phyloP scores from a whole-genome alignment of 805 yeast genomes.

The Candida fluviatilis region DNA sequence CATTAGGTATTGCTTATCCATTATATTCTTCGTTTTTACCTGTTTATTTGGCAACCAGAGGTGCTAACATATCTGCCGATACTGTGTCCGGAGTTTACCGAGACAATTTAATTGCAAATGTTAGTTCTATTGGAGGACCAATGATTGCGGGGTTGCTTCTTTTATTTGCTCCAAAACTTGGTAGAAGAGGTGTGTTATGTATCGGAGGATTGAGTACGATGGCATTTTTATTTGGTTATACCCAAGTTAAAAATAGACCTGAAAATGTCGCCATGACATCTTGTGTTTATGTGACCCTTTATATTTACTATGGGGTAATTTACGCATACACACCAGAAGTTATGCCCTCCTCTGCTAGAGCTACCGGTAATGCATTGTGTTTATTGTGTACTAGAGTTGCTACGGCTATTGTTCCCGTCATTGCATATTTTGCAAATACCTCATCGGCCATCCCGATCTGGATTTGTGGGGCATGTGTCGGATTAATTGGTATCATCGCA shows the following conservation, averaged over 20 bases:
- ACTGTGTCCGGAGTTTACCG: slow-evolving; percentile 17
- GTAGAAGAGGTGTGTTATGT: slow-evolving; percentile 56
- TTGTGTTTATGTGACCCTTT: slow-evolving; percentile 42
- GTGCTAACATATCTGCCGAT: slow-evolving; percentile 41
- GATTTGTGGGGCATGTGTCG: slow-evolving; percentile 34
- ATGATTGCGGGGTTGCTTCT: slow-evolving; percentile 23
- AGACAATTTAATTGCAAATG: slow-evolving; percentile 24
- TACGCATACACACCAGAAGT: slow-evolving; percentile 39
- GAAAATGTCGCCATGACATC: slow-evolving; percentile 43
- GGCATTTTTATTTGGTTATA: slow-evolving; percentile 58
- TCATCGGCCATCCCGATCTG: slow-evolving; percentile 28
- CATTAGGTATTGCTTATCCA: slow-evolving; percentile 53
- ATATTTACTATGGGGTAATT: slow-evolving; percentile 29
- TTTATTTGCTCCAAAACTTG: slow-evolving; percentile 27
- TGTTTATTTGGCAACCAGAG: slow-evolving; percentile 46
- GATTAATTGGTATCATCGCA: slow-evolving; percentile 28
- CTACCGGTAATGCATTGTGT: slow-evolving; percentile 35
- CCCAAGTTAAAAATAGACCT: slow-evolving; percentile 50
- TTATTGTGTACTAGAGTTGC: slow-evolving; percentile 30
- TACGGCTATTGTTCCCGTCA: slow-evolving; percentile 34
- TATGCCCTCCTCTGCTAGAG: slow-evolving; percentile 30
- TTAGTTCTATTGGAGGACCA: slow-evolving; percentile 26
- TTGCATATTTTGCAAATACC: slow-evolving; percentile 30
- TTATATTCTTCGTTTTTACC: slow-evolving; percentile 51
- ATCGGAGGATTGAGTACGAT: slow-evolving; percentile 51